These are phyloP conservation scores for Acrocalymma vagum DNA, from an alignment of 2,329 filamentous ascomycete species.

Conservation along the genomic window DNA sequence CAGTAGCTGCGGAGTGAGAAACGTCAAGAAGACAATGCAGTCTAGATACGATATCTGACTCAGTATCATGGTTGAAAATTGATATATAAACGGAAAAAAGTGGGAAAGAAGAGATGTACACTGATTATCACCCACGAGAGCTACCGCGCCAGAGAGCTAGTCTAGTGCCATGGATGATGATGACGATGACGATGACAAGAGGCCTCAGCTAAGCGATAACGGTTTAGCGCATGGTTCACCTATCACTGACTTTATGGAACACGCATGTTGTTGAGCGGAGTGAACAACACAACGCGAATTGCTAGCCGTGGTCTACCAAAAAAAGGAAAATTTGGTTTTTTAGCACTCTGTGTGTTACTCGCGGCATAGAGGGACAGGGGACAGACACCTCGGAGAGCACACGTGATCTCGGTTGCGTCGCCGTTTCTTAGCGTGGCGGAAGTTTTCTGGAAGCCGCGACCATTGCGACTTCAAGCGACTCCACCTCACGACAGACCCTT, in stretches of 20 bases:
- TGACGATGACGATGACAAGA: slow-evolving; percentile 29
- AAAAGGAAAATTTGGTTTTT: too few species aligned
- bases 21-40: slow-evolving; percentile 75
- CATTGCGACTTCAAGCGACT: slow-evolving; percentile 4
- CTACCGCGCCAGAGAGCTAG: too few species aligned
- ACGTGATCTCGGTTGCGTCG: too few species aligned
- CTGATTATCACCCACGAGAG: too few species aligned
- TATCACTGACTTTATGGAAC: too few species aligned
- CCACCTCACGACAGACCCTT: slow-evolving; percentile 16
- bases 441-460: slow-evolving; percentile 27
- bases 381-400: too few species aligned
- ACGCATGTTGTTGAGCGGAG: too few species aligned
- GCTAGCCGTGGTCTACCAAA: too few species aligned
- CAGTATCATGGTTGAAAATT: slow-evolving; percentile 68
- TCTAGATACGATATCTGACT: slow-evolving; percentile 78
- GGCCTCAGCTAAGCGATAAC: slow-evolving; percentile 24
- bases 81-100: not conserved
- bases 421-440: too few species aligned
- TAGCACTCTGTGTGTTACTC: too few species aligned
- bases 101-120: not conserved
- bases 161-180: slow-evolving; percentile 17
- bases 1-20: slow-evolving; percentile 76
- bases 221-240: slow-evolving; percentile 18
- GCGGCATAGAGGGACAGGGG: too few species aligned
- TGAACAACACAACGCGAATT: too few species aligned